phyloP scores from a whole-genome alignment of 352 stramenopile genomes.

The Phytophthora quininea region DNA sequence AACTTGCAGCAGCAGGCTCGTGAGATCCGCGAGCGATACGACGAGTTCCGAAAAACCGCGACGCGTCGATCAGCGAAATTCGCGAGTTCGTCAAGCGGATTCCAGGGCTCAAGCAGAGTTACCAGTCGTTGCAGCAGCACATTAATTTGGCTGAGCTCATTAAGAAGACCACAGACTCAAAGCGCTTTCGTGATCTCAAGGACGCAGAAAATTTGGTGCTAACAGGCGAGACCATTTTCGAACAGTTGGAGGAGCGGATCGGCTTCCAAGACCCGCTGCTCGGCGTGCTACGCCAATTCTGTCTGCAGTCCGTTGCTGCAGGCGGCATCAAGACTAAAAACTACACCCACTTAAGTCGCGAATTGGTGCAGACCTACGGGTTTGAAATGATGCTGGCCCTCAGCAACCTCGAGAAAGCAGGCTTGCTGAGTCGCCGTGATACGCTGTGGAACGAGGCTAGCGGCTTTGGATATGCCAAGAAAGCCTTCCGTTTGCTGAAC shows the following conservation, averaged over 20 bases:
- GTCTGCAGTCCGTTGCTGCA: constrained; percentile 92
- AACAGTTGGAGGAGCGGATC: constrained; percentile 96
- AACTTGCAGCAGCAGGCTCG: constrained; percentile 96
- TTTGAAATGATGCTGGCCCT: constrained; percentile 95
- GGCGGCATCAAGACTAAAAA: constrained; percentile 94
- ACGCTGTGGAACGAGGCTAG: constrained; percentile 84
- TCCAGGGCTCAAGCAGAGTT: constrained; percentile 92
- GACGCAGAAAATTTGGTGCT: constrained; percentile 95
- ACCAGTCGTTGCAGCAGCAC: constrained; percentile 96
- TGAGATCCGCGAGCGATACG: constrained; percentile 94
- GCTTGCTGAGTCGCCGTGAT: constrained; percentile 90
- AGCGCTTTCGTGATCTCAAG: constrained; percentile 94
- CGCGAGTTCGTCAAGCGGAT: constrained; percentile 99
- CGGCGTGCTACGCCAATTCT: constrained; percentile 92
- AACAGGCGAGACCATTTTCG: constrained; percentile 95
- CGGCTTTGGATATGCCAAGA: constrained; percentile 87
- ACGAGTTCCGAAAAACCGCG: constrained; percentile 95
- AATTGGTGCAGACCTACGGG: constrained; percentile 97
- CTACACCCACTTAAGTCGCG: constrained; percentile 93
- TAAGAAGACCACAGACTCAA: constrained; percentile 94
- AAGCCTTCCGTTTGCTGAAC: constrained; percentile 95
- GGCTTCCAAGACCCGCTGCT: constrained; percentile 91
- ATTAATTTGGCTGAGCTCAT: constrained; percentile 97
- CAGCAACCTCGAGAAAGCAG: constrained; percentile 94
- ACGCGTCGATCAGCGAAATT: constrained; percentile 97